Conservation (phyloP, 2,329 filamentous ascomycete species). For the Iodosphaeria phyllophila region DNA sequence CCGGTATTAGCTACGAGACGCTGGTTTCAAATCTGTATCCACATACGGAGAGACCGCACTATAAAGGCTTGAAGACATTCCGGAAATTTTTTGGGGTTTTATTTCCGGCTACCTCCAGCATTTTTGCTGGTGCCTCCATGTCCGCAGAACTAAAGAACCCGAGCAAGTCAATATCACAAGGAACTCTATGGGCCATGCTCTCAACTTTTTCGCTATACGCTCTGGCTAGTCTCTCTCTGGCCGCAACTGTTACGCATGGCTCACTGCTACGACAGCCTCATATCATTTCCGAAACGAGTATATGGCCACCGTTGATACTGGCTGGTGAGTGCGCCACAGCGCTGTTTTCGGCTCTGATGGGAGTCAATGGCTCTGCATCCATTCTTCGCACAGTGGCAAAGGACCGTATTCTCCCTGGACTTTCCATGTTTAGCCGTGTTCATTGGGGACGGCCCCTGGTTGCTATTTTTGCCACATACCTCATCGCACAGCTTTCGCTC, state of each 20-base stretch:
- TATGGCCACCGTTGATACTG: conserved; percentile 56
- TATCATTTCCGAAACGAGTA: conserved; percentile 62
- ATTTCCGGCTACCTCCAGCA: conserved; percentile 47
- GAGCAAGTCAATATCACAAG: conserved; percentile 67
- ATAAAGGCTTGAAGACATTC: conserved; percentile 48
- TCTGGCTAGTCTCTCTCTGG: conserved; percentile 61
- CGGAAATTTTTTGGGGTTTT: conserved; percentile 73
- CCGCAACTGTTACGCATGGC: conserved; percentile 52
- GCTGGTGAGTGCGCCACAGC: conserved; percentile 69
- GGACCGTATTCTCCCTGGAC: conserved; percentile 60
- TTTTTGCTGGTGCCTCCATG: conserved; percentile 67
- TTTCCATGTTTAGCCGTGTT: conserved; percentile 56
- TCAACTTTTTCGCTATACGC: conserved; percentile 63
- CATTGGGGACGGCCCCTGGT: conserved; percentile 58
- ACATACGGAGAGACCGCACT: conserved; percentile 41
- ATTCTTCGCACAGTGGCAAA: conserved; percentile 67
- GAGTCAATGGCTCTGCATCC: conserved; percentile 69
- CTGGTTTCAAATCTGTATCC: conserved; percentile 59
- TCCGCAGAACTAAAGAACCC: conserved; percentile 71
- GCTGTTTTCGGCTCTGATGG: conserved; percentile 76
- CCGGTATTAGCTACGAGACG: conserved; percentile 53
- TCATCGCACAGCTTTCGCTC: conserved; percentile 61
- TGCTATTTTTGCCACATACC: conserved; percentile 59
- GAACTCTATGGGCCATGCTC: conserved; percentile 61
- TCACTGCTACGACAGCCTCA: conserved; percentile 62